Evolutionary conservation across 2,329 filamentous ascomycete genomes (phyloP), one percentile per base, ranked within the genome.

Genomic region (Epichloe baconii): DNA sequence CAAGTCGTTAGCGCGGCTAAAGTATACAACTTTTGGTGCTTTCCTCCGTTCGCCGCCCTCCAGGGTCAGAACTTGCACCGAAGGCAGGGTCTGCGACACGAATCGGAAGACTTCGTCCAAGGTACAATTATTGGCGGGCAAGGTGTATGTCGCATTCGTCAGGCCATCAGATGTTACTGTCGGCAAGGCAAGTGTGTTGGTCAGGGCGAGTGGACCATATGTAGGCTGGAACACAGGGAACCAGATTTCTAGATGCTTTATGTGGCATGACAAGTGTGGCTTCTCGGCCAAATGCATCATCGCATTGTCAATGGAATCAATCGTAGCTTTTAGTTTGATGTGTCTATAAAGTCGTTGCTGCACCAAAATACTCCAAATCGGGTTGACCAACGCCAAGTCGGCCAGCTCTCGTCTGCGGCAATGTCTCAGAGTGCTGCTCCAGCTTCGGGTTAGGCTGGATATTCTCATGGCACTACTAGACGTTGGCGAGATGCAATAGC

Each of bases 11-110:
- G 34, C 23, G 21, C 38, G 49, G 34, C 36, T 35, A 47, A 67
- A 68, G 49, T 69, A 65, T 7, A 61, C 55, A 10, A 88, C 81
- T 64, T 81, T 80, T 5, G 84, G 84, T 3, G 85, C 82, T 64
- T 86, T 87, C 62, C 84, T 85, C 55, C 84, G 78, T 62, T 88
- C 83, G 4, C 85, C 85, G n/a, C 84, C 85, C 64, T 88, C 84
- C 15, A 88, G 70, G 0, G 85, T 88, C 60, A 89, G 68, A 38
- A 87, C 79, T 54, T 75, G 77, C 1, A 78, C 77, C 49, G 79
- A 72, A 0, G 80, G 77, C 41, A 86, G 79, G 11, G 75, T 73
- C 31, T 68, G 69, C 47, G 72, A 68, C 17, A 87, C 72, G 53
- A 86, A 83, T 48, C 69, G 67, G 56, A 88, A 86, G 1, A 85